Base-by-base conservation (phyloP, 495 filamentous ascomycete genomes). In the Thermothielavioides terrestris region DNA sequence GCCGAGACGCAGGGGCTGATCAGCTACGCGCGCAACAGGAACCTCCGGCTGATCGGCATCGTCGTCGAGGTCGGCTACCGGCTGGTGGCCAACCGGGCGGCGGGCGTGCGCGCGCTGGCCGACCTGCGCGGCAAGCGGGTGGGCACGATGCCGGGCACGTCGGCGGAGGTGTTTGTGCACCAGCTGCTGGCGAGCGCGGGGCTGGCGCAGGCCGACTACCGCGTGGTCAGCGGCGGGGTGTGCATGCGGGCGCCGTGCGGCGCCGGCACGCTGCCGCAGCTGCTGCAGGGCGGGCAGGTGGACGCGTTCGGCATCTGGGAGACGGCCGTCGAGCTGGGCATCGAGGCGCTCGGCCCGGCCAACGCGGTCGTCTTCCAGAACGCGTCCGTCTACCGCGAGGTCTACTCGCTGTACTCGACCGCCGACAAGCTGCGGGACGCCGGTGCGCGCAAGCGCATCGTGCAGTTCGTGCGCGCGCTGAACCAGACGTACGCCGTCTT, bases 291-390 rank as follows among this genome's bases (percentile, higher is more conserved):
- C 22, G 47, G 57, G 1, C 34, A 50, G 17, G 55, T 73, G 41
- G 69, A 75, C 52, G 71, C 68, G 6, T 64, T 72, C 40, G 71
- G 71, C 2, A 53, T 69, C 30, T 75, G 71, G 71, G 71, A 73
- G 54, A 66, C 71, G 7, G 58, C 65, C 4, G 65, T 69, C 12
- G 56, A 75, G 52, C 60, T 73, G 11, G 71, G 55, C 3, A 58
- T 60, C 28, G 41, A 65, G 8, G 61, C 62, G 1, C 40, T 69
- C 15, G 64, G 64, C 12, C 46, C 35, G 6, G 55, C 58, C 36
- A 57, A 61, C 7, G 55, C 57, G 22, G 46, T 65, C 10, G 54
- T 72, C 9, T 70, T 69, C 50, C 56, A 65, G 52, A 66, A 73
- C 45, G 49, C 51, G 27, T 54, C 57, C 6, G 34, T 68, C 2